Evolutionary conservation across 164 flowering plant genomes (phyloP), one percentile per base, ranked within the genome.

Genomic region (Macadamia tetraphylla): DNA sequence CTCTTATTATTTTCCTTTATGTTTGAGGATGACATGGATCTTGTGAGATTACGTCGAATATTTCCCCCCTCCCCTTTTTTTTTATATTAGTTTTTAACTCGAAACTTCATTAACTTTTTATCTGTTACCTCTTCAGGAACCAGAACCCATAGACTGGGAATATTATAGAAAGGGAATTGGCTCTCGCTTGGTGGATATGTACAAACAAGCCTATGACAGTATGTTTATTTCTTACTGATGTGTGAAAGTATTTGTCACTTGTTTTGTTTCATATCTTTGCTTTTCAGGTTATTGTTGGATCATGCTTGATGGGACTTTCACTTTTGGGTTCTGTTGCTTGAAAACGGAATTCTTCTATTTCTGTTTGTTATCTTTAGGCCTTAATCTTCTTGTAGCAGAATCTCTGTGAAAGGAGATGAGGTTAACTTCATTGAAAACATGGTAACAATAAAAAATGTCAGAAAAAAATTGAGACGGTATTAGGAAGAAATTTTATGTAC

Each of bases 81-180:
- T 35, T 35, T 35, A 1, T 49, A 49, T 9, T 49, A 49, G 23
- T 58, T 12, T 23, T 10, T 23, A 58, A 23, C 23, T 11, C 60
- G n/a, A n/a, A n/a, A 0, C 1, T 58, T n/a, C 18, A 29, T 2
- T 59, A 13, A 30, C 29, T 59, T 35, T 35, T 2, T 23, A 43
- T 11, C 35, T 43, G 65, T 53, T 14, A 6, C 32, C 62, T 63
- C 65, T 7, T 77, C 88, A 92, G 97, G 97, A 92, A 75, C 98
- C 98, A 73, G 97, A 92, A 67, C 98, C 97, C 29, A 80, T 94
- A 58, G 87, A 94, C 78, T 94, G 97, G 98, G 98, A 92, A n/a
- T 87, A 86, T 60, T 92, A 92, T 62, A 90, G 98, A 67, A 94
- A 90, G 72, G 96, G 94, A 71, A 85, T 91, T 77, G 98, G 98